Evolutionary conservation across 805 yeast species (phyloP).

Genomic region (Teunomyces lycoperdinae): DNA sequence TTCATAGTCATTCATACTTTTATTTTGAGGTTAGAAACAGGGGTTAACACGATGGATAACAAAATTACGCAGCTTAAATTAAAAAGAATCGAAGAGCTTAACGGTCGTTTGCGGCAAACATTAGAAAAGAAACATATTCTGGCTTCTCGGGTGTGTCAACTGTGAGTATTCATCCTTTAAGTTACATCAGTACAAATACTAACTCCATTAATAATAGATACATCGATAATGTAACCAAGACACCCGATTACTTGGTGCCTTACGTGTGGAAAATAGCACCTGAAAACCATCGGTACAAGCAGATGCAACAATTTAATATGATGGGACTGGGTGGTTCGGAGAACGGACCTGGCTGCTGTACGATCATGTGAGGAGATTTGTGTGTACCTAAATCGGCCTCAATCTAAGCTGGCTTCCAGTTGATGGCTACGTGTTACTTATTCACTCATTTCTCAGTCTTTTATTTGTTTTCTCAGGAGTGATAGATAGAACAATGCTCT

Average conservation of each 20-base stretch:
- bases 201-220: conserved; percentile 20
- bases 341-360: not conserved
- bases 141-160: conserved; percentile 11
- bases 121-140: conserved; percentile 49
- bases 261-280: conserved; percentile 39
- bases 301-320: conserved; percentile 17
- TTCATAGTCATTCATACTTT: not conserved
- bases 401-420: not conserved
- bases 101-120: conserved; percentile 49
- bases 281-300: conserved; percentile 32
- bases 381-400: not conserved
- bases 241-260: conserved; percentile 48
- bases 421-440: not conserved
- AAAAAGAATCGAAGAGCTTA: conserved; percentile 24
- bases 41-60: conserved; percentile 16
- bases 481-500: too few species aligned
- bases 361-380: not conserved
- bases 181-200: not conserved
- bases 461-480: too few species aligned
- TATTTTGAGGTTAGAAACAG: not conserved
- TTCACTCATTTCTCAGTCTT: too few species aligned
- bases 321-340: not conserved
- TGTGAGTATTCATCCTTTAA: conserved; percentile 2
- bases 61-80: conserved; percentile 56
- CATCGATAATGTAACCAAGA: conserved; percentile 41